A percentile compares a stretch with the other conserved stretches of the same genome.
These are phyloP conservation scores for Penicillium fimorum DNA, from an alignment of 495 filamentous ascomycete species.

Conservation along the genomic window DNA sequence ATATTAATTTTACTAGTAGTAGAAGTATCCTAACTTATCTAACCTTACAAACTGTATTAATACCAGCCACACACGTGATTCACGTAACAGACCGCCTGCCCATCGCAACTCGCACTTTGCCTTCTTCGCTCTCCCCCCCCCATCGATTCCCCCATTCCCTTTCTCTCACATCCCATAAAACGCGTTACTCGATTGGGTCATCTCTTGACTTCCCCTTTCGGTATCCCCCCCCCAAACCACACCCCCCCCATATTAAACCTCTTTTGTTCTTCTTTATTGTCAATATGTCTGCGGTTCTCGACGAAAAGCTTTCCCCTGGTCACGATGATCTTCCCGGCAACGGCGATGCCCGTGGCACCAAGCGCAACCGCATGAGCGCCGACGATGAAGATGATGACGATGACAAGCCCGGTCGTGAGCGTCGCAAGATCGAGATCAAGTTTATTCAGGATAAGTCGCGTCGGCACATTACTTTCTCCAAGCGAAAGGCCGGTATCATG, in stretches of 20 bases:
- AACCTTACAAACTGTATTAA: not conserved
- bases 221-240: constrained; percentile 26
- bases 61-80: constrained; percentile 25
- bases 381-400: constrained; percentile 99
- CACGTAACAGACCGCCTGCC: constrained; percentile 39
- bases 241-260: constrained; percentile 6
- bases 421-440: constrained; percentile 99
- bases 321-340: constrained; percentile 54
- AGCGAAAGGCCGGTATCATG: constrained; percentile 99
- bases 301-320: constrained; percentile 48
- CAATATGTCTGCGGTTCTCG: constrained; percentile 47
- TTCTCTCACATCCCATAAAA: constrained; percentile 43
- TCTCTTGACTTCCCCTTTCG: constrained; percentile 51
- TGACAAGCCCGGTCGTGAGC: constrained; percentile 96
- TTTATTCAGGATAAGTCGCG: constrained; percentile 99
- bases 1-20: too few relatives aligned
- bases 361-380: constrained; percentile 79
- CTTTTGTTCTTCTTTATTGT: constrained; percentile 33
- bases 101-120: constrained; percentile 38
- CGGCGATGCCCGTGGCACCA: constrained; percentile 77
- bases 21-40: constrained; percentile 1
- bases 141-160: constrained; percentile 23
- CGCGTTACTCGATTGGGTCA: constrained; percentile 56
- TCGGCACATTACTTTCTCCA: constrained; percentile 99
- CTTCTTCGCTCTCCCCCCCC: constrained; percentile 39